Percentiles rank a stretch among this genome's conserved stretches.
phyloP scores from a whole-genome alignment of 2,329 filamentous ascomycete genomes.

The Cytospora piceae region DNA sequence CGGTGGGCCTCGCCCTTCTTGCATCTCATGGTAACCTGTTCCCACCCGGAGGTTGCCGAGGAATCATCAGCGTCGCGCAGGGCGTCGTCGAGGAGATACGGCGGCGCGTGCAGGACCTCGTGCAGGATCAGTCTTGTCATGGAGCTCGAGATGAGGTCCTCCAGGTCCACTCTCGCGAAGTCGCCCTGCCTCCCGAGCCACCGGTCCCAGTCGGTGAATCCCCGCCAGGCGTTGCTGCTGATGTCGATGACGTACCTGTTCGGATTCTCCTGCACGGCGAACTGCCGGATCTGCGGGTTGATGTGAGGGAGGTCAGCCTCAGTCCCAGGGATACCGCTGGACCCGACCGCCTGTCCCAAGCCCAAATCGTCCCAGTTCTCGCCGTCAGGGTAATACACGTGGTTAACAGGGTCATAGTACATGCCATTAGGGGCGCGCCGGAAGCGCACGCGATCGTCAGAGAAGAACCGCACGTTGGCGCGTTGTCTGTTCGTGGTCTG shows the following conservation, averaged over 20 bases:
- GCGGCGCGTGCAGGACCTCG: slow-evolving; percentile 20
- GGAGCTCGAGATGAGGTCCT: slow-evolving; percentile 18
- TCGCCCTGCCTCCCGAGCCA: background rate
- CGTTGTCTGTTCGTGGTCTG: slow-evolving; percentile 3
- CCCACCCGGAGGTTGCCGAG: slow-evolving; percentile 17
- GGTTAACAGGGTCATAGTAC: slow-evolving; percentile 14
- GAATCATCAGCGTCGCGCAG: background rate
- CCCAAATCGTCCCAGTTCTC: background rate
- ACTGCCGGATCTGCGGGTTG: background rate
- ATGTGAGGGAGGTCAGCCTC: background rate
- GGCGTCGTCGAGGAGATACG: slow-evolving; percentile 20
- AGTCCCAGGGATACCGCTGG: background rate
- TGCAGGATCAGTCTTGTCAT: slow-evolving; percentile 18
- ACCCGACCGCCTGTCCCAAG: slow-evolving; percentile 9
- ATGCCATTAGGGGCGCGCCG: background rate
- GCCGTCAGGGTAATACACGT: slow-evolving; percentile 1
- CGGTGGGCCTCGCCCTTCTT: slow-evolving; percentile 24
- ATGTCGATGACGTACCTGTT: slow-evolving; percentile 22
- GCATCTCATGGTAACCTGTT: slow-evolving; percentile 9
- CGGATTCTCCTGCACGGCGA: slow-evolving; percentile 10
- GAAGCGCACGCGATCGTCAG: slow-evolving; percentile 14
- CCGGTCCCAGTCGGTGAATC: slow-evolving; percentile 7
- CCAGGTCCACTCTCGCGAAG: slow-evolving; percentile 1
- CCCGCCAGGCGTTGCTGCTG: slow-evolving; percentile 7
- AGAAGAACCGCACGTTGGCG: slow-evolving; percentile 16